Base-by-base conservation (phyloP, 1,284 basidiomycete genomes). In the Pyrrhoderma noxium region DNA sequence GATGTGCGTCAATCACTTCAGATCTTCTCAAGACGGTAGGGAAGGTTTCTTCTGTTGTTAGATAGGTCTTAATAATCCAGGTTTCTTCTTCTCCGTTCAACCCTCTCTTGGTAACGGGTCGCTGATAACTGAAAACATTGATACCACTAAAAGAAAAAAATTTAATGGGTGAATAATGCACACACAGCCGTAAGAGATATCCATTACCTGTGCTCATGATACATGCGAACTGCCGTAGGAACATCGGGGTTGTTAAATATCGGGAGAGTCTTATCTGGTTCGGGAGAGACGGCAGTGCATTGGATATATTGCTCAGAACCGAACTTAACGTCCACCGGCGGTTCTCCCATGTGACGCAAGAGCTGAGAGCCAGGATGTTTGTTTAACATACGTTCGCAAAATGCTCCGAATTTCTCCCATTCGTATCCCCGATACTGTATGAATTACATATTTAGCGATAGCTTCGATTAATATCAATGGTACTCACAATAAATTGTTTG, bases 1-100 rank as follows among this genome's bases (percentile, higher is more conserved):
- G 70, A 40, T 84, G 75, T 35, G 84, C 71, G 36, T 79, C 82
- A n/a, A 93, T 72, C 25, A 98, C 81, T 62, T 97, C 93, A 3
- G 92, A 93, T 14, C 95, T 80, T 39, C 89, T 82, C 35, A 98
- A 75, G 2, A 98, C 88, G 0, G 92, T 93, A 0, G 95, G 95
- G 68, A 99, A 92, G 0, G 82, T 77, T 59, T 95, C 91, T 64
- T 94, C 91, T 1, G 90, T 92, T 0, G 81, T 89, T 60, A 86
- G 80, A 56, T 82, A 85, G 0, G 85, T 89, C 72, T 94, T 97
- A 64, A 96, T 92, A 0, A 86, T 70, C 93, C 93, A 97, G 1
- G 77, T 68, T 64, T 93, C 85, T 60, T 85, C 82, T n/a, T 70
- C 70, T 18, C 80, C 80, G 51, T 85, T 79, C 21, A 73, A 69